Base-by-base conservation (phyloP, 805 yeast genomes). In the Suhomyces tanzawaensis region DNA sequence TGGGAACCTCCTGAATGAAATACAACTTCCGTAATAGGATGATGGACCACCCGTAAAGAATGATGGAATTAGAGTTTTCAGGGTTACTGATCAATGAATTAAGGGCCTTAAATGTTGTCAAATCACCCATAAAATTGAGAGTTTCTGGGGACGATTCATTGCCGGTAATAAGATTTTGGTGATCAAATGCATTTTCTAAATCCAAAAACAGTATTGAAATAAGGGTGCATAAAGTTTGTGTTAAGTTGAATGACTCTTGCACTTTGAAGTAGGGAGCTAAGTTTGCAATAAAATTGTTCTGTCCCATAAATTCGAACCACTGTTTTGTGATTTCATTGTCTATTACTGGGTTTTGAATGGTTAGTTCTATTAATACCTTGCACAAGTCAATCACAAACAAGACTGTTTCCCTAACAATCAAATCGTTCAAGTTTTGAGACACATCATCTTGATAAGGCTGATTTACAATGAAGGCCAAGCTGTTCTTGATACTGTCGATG, bases 11-110 rank as follows among this genome's bases (percentile, higher is more conserved):
- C 30, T 69, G 69, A n/a, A 74, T 49, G 3, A 74, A 50, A 15
- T 70, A 62, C 6, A 67, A 65, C 42, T 80, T 78, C 16, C 81
- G 62, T 46, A 77, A 76, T 8, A 80, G 53, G 8, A 80, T 56
- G 11, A 82, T 74, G 21, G 85, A 74, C 91, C 91, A 85, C 16
- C 78, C 72, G 51, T 82, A 83, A 30, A 77, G 55, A 1, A 81
- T 62, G 8, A 82, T 55, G 2, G 85, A 62, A 43, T 76, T 75
- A 2, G 59, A 41, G 9, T 55, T 58, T 14, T 64, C 56, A 1
- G 71, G 50, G 7, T 59, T 51, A 4, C 61, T 38, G 13, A 81
- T 53, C 3, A 62, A 48, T 1, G 59, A 53, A 38, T 77, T 71
- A 18, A 79, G 60, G n/a, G 52, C 35, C 21, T 56, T 51, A 41